Percentiles rank a stretch among this genome's conserved stretches.
phyloP scores from a whole-genome alignment of 768 basidiomycete species.

The Tephrocybe sp. region DNA sequence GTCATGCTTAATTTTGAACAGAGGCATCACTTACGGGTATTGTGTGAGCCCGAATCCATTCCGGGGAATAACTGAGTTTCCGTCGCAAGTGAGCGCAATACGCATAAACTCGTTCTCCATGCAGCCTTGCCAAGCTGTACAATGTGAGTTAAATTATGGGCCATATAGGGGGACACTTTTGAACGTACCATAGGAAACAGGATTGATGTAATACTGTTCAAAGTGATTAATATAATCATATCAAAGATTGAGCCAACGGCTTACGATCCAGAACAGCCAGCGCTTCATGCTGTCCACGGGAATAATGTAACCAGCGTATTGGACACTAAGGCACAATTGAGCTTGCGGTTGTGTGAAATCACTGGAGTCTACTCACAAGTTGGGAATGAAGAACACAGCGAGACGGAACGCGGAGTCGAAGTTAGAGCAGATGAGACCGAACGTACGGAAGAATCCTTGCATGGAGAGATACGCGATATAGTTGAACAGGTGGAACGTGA shows the following conservation, averaged over 20 bases:
- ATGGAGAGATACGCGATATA: conserved; percentile 68
- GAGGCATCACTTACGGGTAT: conserved; percentile 55
- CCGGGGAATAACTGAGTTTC: conserved; percentile 62
- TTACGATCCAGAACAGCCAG: conserved; percentile 85
- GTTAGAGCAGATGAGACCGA: conserved; percentile 53
- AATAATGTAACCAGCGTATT: conserved; percentile 72
- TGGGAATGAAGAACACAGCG: conserved; percentile 71
- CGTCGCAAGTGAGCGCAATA: conserved; percentile 63
- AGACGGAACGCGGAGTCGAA: conserved; percentile 49
- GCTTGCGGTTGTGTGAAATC: not conserved
- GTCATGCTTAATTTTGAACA: conserved; percentile 1
- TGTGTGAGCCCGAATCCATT: conserved; percentile 54
- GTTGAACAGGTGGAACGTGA: conserved; percentile 65
- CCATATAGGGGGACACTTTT: not conserved
- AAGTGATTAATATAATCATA: not conserved
- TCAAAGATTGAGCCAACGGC: conserved; percentile 21
- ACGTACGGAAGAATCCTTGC: conserved; percentile 83
- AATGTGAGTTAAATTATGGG: not conserved
- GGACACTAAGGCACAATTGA: conserved; percentile 9
- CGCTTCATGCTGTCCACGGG: conserved; percentile 70
- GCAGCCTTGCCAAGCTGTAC: conserved; percentile 66
- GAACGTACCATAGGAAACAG: conserved; percentile 62
- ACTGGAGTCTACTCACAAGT: conserved; percentile 48
- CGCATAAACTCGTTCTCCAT: conserved; percentile 89
- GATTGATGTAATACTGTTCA: conserved; percentile 75